Evolutionary conservation across 2,329 filamentous ascomycete species (phyloP).

Genomic region (Didymella arachidicola): DNA sequence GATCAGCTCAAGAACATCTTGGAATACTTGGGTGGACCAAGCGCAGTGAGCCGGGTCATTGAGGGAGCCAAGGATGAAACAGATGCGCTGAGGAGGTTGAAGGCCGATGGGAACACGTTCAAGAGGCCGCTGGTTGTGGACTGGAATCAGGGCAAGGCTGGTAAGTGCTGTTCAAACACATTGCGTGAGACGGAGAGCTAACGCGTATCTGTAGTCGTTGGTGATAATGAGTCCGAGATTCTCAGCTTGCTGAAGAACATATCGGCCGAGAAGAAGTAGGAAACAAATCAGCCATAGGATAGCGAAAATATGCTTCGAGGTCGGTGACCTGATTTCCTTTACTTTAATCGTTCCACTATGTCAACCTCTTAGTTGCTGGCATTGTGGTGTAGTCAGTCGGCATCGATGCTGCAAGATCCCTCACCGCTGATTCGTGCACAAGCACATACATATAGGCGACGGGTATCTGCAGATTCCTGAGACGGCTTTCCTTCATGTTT

Average conservation of each 20-base stretch:
- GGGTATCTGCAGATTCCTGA: constrained; percentile 27
- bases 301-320: background rate
- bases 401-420: background rate
- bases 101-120: constrained; percentile 73
- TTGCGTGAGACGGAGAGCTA: background rate
- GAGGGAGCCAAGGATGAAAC: constrained; percentile 74
- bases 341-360: background rate
- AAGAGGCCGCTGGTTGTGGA: constrained; percentile 82
- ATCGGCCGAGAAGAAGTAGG: constrained; percentile 37
- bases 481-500: background rate
- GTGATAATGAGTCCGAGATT: constrained; percentile 87
- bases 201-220: constrained; percentile 59
- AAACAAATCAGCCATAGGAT: background rate
- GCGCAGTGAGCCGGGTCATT: constrained; percentile 70
- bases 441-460: constrained; percentile 18
- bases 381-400: background rate
- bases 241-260: constrained; percentile 76
- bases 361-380: background rate
- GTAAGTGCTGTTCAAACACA: constrained; percentile 50
- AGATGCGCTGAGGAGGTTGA: constrained; percentile 83
- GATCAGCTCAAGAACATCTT: constrained; percentile 86
- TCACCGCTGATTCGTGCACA: constrained; percentile 14
- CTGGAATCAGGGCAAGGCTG: constrained; percentile 88
- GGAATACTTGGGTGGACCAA: constrained; percentile 73
- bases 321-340: background rate